A percentile compares a stretch with the other conserved stretches of the same genome.
These are phyloP conservation scores for Cruciata laevipes DNA, from an alignment of 257 asterid species.

Conservation along the genomic window DNA sequence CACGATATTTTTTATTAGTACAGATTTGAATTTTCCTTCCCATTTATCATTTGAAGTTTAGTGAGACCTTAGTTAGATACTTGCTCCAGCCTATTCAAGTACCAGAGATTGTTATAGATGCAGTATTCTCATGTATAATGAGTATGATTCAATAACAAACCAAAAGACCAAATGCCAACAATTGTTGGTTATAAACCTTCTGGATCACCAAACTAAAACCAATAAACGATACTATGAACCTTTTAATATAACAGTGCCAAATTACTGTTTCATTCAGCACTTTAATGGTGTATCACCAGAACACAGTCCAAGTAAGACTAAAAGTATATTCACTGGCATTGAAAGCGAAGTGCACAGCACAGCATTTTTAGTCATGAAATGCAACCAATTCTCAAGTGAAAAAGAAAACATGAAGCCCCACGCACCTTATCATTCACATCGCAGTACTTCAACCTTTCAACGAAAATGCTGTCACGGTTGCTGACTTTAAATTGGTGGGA, in stretches of 20 bases:
- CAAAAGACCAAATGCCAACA: background rate
- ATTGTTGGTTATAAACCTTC: background rate
- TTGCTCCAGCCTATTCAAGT: background rate
- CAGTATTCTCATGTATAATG: background rate
- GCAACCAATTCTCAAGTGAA: background rate
- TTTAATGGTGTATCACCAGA: background rate
- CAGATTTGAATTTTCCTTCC: background rate
- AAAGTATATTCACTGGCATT: background rate
- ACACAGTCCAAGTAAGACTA: background rate
- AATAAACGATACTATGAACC: background rate
- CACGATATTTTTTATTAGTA: background rate
- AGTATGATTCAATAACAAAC: background rate
- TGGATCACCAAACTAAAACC: background rate
- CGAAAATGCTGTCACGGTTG: slow-evolving; percentile 68
- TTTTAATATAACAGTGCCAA: background rate
- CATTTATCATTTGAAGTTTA: background rate
- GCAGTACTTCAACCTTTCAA: slow-evolving; percentile 81
- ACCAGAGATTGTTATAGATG: background rate
- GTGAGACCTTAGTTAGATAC: background rate
- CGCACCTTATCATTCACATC: slow-evolving; percentile 87
- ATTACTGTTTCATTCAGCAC: background rate
- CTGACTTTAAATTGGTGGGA: slow-evolving; percentile 95
- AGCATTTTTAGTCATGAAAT: background rate
- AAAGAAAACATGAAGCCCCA: background rate
- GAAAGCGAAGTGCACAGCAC: background rate